Evolutionary conservation across 2,329 filamentous ascomycete genomes (phyloP).

Genomic region (Stachybotrys elegans): DNA sequence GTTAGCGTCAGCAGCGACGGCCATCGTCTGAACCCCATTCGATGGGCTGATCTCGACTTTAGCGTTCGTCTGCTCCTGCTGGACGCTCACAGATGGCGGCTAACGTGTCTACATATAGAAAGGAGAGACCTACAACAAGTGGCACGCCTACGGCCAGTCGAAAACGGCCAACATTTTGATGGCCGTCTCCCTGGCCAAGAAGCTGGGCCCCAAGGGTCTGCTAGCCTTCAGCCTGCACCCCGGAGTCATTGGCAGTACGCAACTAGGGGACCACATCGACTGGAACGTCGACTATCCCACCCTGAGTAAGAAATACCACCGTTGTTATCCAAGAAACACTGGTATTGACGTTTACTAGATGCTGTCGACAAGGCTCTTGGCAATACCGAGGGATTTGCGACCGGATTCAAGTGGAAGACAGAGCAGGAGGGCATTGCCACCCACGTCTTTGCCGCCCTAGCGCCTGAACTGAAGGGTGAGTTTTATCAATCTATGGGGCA

Average conservation of each 20-base stretch:
- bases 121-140: slow-evolving; percentile 21
- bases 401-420: background rate
- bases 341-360: background rate
- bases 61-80: slow-evolving; percentile 13
- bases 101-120: slow-evolving; percentile 16
- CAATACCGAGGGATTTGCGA: slow-evolving; percentile 3
- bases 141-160: slow-evolving; percentile 29
- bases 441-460: slow-evolving; percentile 11
- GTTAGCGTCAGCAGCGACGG: slow-evolving; percentile 34
- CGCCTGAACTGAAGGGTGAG: background rate
- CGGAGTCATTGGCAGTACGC: background rate
- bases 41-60: slow-evolving; percentile 28
- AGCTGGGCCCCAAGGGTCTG: slow-evolving; percentile 7
- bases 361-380: background rate
- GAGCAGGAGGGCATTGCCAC: slow-evolving; percentile 7
- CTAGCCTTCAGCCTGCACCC: slow-evolving; percentile 10
- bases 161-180: slow-evolving; percentile 33
- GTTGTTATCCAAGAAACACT: background rate
- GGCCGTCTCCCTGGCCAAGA: slow-evolving; percentile 12
- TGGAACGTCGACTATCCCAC: background rate
- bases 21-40: slow-evolving; percentile 22
- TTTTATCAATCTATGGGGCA: background rate
- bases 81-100: background rate
- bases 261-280: slow-evolving; percentile 1
- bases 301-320: background rate